phyloP scores from a whole-genome alignment of 805 yeast species.

The Metschnikowia santaceciliae region DNA sequence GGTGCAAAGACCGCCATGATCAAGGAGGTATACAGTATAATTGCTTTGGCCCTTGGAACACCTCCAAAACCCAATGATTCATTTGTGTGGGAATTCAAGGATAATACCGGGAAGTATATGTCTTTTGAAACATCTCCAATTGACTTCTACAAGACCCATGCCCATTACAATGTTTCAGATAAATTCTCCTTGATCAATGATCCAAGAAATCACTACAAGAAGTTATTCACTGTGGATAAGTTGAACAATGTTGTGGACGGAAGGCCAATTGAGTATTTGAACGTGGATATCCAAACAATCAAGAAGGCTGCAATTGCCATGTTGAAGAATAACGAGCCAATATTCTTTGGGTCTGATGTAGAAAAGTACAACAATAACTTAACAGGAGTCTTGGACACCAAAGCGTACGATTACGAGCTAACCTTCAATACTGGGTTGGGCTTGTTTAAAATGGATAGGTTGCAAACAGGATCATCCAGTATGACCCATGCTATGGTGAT shows the following conservation, averaged over 20 bases:
- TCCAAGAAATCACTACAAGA: constrained; percentile 69
- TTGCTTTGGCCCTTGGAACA: constrained; percentile 67
- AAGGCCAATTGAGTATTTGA: constrained; percentile 67
- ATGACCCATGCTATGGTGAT: constrained; percentile 93
- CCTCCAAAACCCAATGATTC: constrained; percentile 72
- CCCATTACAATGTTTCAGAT: constrained; percentile 48
- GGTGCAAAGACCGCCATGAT: constrained; percentile 42
- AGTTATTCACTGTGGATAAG: constrained; percentile 65
- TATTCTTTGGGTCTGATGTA: constrained; percentile 88
- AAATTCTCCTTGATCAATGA: constrained; percentile 72
- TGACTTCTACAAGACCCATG: constrained; percentile 55
- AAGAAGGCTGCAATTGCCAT: constrained; percentile 62
- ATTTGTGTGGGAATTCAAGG: constrained; percentile 71
- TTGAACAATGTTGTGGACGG: constrained; percentile 72
- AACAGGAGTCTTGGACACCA: constrained; percentile 69
- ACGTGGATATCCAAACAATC: constrained; percentile 55
- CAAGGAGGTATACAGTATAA: constrained; percentile 59
- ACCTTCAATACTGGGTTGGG: constrained; percentile 49
- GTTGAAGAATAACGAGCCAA: constrained; percentile 69
- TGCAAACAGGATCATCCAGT: constrained; percentile 62
- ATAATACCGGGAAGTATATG: constrained; percentile 60
- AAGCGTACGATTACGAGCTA: constrained; percentile 62
- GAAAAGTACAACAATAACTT: constrained; percentile 65
- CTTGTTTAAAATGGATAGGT: constrained; percentile 63
- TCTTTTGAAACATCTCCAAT: constrained; percentile 58